Percentiles rank a stretch among this genome's conserved stretches.
These are phyloP conservation scores for Venturia asperata DNA, from an alignment of 2,329 filamentous ascomycete species.

Conservation along the genomic window DNA sequence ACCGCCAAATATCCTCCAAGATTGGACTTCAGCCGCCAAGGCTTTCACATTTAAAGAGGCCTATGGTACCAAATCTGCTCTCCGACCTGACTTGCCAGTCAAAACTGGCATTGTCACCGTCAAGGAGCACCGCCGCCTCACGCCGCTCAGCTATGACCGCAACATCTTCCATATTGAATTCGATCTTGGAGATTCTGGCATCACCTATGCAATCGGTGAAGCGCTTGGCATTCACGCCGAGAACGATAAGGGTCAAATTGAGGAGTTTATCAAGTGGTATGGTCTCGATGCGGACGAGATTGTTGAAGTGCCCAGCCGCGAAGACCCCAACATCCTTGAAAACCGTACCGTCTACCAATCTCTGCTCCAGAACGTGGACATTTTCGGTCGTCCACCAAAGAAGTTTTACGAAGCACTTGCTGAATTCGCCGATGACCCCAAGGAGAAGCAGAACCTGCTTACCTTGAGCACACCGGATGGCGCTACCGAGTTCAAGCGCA, in stretches of 20 bases:
- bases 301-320: constrained; percentile 84
- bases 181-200: constrained; percentile 80
- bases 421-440: constrained; percentile 74
- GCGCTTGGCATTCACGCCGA: constrained; percentile 93
- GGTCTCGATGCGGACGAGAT: constrained; percentile 74
- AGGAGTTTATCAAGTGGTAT: constrained; percentile 84
- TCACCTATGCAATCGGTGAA: constrained; percentile 96
- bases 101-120: constrained; percentile 85
- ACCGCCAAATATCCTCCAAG: constrained; percentile 56
- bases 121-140: constrained; percentile 91
- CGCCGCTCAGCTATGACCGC: constrained; percentile 80
- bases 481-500: constrained; percentile 83
- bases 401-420: constrained; percentile 92
- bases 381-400: constrained; percentile 94
- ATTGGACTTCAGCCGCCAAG: constrained; percentile 82
- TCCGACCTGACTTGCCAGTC: constrained; percentile 78
- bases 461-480: constrained; percentile 71
- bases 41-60: constrained; percentile 91
- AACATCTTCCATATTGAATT: constrained; percentile 99
- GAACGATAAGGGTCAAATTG: constrained; percentile 73
- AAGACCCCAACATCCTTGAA: constrained; percentile 66
- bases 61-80: constrained; percentile 62
- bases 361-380: constrained; percentile 85
- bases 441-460: constrained; percentile 73
- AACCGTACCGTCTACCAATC: constrained; percentile 90